Percentiles rank a stretch among this genome's conserved stretches.
phyloP scores from a whole-genome alignment of 2,329 filamentous ascomycete genomes.

The Myriosclerotinia scirpicola region DNA sequence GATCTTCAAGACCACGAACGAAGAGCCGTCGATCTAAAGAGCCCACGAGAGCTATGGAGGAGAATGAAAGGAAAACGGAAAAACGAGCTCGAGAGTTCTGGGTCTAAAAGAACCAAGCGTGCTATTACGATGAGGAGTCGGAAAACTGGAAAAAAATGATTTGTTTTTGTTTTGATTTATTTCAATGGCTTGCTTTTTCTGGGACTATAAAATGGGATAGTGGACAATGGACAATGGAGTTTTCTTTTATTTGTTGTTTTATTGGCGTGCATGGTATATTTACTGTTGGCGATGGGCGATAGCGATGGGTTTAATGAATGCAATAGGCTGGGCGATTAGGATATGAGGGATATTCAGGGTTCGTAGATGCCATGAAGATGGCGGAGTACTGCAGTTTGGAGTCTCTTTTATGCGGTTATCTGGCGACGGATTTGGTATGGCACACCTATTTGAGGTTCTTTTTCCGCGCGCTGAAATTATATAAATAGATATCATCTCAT shows the following conservation, averaged over 20 bases:
- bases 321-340: slow-evolving; percentile 8
- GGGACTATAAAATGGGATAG: background rate
- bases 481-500: slow-evolving; percentile 6
- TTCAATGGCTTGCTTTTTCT: background rate
- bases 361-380: slow-evolving; percentile 13
- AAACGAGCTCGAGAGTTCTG: background rate
- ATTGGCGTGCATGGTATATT: background rate
- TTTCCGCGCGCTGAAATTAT: background rate
- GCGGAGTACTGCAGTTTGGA: slow-evolving; percentile 14
- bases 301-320: slow-evolving; percentile 11
- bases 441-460: background rate
- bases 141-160: background rate
- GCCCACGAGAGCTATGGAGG: background rate
- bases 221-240: background rate
- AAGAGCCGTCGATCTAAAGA: background rate
- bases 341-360: slow-evolving; percentile 8
- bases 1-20: background rate
- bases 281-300: background rate
- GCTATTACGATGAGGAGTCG: background rate
- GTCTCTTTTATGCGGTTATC: background rate
- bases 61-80: background rate
- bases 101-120: background rate
- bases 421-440: background rate
- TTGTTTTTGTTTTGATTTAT: background rate
- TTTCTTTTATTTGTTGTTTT: background rate